Conservation (phyloP, 768 basidiomycete genomes). For the Psilocybe azurescens region DNA sequence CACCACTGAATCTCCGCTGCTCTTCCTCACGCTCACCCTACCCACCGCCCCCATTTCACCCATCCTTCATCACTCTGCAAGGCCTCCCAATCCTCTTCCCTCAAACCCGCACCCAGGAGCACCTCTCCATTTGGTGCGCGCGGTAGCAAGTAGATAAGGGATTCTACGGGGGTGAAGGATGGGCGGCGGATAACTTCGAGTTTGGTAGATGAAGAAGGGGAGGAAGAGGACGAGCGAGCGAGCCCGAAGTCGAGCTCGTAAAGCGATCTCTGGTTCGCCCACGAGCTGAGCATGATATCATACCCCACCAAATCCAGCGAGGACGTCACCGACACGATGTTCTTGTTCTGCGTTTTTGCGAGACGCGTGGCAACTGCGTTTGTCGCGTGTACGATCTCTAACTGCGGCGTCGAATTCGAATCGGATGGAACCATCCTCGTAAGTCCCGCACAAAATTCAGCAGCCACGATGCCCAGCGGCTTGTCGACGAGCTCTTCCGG, state of each 20-base stretch:
- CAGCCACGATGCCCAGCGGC: conserved; percentile 28
- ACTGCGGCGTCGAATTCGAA: too few relatives aligned
- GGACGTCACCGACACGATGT: conserved; percentile 20
- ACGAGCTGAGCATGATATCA: too few relatives aligned
- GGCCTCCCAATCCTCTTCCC: too few relatives aligned
- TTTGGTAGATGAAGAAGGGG: conserved; percentile 2
- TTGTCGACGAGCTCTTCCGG: conserved; percentile 16
- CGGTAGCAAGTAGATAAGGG: conserved; percentile 11
- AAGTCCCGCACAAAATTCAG: conserved; percentile 28
- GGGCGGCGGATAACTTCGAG: conserved; percentile 32
- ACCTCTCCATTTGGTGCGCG: too few relatives aligned
- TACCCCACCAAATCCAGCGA: conserved; percentile 2
- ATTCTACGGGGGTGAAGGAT: conserved; percentile 27
- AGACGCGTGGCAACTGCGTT: background rate
- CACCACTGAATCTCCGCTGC: too few relatives aligned
- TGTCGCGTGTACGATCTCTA: too few relatives aligned
- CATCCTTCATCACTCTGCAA: too few relatives aligned
- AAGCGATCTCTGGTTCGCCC: too few relatives aligned
- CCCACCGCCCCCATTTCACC: too few relatives aligned
- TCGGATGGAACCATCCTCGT: background rate
- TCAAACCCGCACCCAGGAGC: too few relatives aligned
- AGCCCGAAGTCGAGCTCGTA: conserved; percentile 17
- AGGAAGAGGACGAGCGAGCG: background rate
- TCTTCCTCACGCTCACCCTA: too few relatives aligned
- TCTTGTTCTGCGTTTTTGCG: conserved; percentile 23